Base-by-base conservation (phyloP, 202 grass and related monocot species). In the Hordeum pubiflorum region DNA sequence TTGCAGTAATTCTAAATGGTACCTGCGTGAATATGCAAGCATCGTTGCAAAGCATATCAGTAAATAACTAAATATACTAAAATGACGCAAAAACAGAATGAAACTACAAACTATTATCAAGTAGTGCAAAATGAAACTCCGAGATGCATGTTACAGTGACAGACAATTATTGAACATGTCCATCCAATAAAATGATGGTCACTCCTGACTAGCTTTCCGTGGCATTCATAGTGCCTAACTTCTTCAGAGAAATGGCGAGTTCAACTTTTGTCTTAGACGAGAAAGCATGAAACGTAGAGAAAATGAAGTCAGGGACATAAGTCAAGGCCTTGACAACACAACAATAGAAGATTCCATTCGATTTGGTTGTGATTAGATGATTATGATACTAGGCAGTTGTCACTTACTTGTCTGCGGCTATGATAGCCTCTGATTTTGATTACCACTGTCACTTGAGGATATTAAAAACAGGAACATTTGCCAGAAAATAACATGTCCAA, bases 1-100 rank as follows among this genome's bases (percentile, higher is more conserved):
- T 92, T 63, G 89, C 93, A 71, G 80, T 86, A 63, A 97, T 93
- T 84, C 90, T 89, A 88, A 97, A 97, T 85, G 90, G 82, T 72
- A 86, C 93, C 93, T 97, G 86, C 22, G 69, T 24, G 87, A 54
- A 81, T n/a, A 68, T 43, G 21, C 41, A 81, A 91, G 39, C n/a
- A 87, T 82, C 69, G 37, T 79, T 43, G 43, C 17, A 67, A 81
- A 83, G 22, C 20, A 68, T 82, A 69, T 33, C 37, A 84, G 79
- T 15, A 26, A 26, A 81, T 27, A 75, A 81, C 75, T 15, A 26
- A 26, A 81, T 27, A 75, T 57, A 64, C 50, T 50, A 58, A 89
- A 74, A 65, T 36, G 21, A 37, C n/a, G 44, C 54, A 21, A 70
- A 70, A 80, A 89, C 73, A 46, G 1, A 78, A 54, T 15, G 4